phyloP scores from a whole-genome alignment of 768 basidiomycete species.

The Imleria badia region DNA sequence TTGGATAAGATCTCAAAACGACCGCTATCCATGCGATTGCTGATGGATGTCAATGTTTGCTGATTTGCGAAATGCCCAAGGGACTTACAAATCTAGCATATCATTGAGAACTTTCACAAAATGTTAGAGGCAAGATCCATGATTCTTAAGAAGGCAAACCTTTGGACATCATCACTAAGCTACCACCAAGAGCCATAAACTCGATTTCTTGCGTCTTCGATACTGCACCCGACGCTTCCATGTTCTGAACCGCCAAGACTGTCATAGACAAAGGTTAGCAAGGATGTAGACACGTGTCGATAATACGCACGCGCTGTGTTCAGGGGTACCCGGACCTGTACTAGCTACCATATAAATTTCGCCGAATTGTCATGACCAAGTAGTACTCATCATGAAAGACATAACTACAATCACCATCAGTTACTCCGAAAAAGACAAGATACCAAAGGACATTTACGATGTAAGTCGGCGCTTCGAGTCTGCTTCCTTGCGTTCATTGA shows the following conservation, averaged over 20 bases:
- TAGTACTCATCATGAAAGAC: conserved; percentile 71
- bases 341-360: conserved; percentile 17
- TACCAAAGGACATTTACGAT: conserved; percentile 51
- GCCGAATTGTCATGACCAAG: conserved; percentile 4
- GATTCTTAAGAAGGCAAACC: conserved; percentile 37
- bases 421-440: conserved; percentile 5
- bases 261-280: conserved; percentile 4
- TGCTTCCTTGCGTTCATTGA: conserved; percentile 69
- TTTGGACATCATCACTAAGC: conserved; percentile 87
- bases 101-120: conserved; percentile 64
- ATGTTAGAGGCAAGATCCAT: conserved; percentile 4
- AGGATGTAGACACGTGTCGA: neutral
- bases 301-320: conserved; percentile 60
- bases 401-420: conserved; percentile 43
- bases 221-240: conserved; percentile 76
- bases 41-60: conserved; percentile 24
- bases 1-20: conserved; percentile 67
- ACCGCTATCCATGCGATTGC: conserved; percentile 86
- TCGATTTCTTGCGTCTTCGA: conserved; percentile 80
- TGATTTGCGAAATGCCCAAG: neutral
- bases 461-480: conserved; percentile 83
- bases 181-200: conserved; percentile 81
- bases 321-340: conserved; percentile 77
- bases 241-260: conserved; percentile 88
- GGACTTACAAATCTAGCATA: conserved; percentile 72